Evolutionary conservation across 768 basidiomycete species (phyloP).

Genomic region (Rhizopogon vulgaris): DNA sequence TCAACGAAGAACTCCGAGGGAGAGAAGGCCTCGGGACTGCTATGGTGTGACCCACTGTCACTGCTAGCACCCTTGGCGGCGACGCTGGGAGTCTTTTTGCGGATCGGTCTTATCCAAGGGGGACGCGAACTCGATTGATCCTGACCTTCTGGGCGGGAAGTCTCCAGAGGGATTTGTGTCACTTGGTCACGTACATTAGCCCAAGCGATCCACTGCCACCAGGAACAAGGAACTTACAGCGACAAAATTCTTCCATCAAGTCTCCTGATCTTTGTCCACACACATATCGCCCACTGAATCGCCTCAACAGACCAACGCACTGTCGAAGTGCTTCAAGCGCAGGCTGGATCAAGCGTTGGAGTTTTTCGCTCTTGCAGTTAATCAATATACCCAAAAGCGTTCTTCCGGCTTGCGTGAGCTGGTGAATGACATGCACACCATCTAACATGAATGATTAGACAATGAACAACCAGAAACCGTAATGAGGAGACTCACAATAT

Average conservation of each 20-base stretch:
- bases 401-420: conserved; percentile 88
- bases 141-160: conserved; percentile 45
- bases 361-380: conserved; percentile 76
- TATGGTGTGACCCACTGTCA: conserved; percentile 39
- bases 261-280: conserved; percentile 89
- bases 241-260: conserved; percentile 92
- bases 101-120: conserved; percentile 87
- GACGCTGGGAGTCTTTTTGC: conserved; percentile 59
- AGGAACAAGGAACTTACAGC: conserved; percentile 41
- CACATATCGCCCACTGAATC: conserved; percentile 89
- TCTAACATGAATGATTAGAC: conserved; percentile 38
- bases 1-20: conserved; percentile 61
- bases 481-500: conserved; percentile 60
- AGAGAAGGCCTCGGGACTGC: conserved; percentile 62
- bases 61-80: conserved; percentile 40
- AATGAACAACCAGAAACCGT: conserved; percentile 1
- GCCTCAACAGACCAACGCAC: conserved; percentile 79
- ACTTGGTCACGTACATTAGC: conserved; percentile 34
- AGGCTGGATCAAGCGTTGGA: conserved; percentile 73
- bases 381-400: conserved; percentile 84
- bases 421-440: conserved; percentile 93
- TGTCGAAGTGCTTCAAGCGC: conserved; percentile 82
- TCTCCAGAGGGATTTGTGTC: conserved; percentile 83
- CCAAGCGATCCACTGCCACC: background rate
- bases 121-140: conserved; percentile 49